Evolutionary conservation across 1,139 yeast genomes (phyloP).

Genomic region (Keqinozyma sinolaborantium): DNA sequence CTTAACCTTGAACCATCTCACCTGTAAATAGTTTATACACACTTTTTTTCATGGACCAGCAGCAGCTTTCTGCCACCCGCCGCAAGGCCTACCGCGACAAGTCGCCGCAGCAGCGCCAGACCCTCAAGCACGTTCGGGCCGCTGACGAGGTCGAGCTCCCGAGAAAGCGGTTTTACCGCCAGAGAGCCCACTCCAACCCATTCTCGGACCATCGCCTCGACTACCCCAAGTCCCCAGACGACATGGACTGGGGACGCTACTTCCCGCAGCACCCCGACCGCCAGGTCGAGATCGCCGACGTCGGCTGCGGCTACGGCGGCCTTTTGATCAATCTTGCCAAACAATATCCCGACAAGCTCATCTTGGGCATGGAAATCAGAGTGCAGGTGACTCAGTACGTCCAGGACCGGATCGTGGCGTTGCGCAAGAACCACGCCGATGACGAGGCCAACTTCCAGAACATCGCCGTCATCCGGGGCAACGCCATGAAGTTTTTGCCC

Average conservation of each 20-base stretch:
- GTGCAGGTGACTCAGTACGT: conserved; percentile 97
- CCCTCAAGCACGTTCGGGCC: conserved; percentile 30
- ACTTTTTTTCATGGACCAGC: conserved; percentile 13
- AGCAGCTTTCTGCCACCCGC: conserved; percentile 31
- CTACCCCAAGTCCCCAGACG: conserved; percentile 75
- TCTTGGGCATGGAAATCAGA: conserved; percentile 94
- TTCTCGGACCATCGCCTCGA: conserved; percentile 92
- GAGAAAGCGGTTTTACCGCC: conserved; percentile 86
- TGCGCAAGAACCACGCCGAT: conserved; percentile 49
- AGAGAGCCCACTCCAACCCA: conserved; percentile 97
- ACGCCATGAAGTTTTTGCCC: conserved; percentile 96
- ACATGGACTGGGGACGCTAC: conserved; percentile 81
- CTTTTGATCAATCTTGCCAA: conserved; percentile 77
- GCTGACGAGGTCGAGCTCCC: conserved; percentile 47
- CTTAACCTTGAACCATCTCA: conserved; percentile 58
- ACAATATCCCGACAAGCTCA: conserved; percentile 65
- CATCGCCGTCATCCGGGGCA: conserved; percentile 86
- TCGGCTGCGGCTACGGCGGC: conserved; percentile 99
- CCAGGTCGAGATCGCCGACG: conserved; percentile 85
- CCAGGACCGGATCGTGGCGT: conserved; percentile 89
- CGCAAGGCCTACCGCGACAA: conserved; percentile 38
- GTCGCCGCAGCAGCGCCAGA: conserved; percentile 32
- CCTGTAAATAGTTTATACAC: conserved; percentile 4
- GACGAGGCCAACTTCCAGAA: conserved; percentile 56
- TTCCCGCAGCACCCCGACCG: conserved; percentile 60